phyloP scores from a whole-genome alignment of 2,329 filamentous ascomycete species.

The Trichoderma atrobrunneum region DNA sequence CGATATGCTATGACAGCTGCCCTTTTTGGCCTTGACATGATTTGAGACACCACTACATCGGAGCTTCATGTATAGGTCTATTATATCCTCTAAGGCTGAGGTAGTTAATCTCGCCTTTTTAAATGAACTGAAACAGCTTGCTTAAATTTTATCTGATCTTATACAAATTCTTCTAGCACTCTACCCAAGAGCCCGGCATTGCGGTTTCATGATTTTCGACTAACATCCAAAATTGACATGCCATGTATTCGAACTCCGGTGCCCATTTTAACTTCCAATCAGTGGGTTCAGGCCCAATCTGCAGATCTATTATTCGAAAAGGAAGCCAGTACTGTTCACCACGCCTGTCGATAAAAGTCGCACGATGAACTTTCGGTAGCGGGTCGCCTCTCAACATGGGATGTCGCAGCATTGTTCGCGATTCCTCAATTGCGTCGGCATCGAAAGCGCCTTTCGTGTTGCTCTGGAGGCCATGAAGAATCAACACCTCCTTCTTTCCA shows the following conservation, averaged over 20 bases:
- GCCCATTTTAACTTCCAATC: conserved; percentile 31
- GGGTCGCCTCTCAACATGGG: background rate
- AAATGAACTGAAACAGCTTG: too few species aligned
- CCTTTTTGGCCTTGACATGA: too few species aligned
- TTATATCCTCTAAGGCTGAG: too few species aligned
- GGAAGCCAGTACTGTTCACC: conserved; percentile 25
- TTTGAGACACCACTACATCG: too few species aligned
- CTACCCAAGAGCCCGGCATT: conserved; percentile 31
- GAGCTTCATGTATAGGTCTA: too few species aligned
- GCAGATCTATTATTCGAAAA: conserved; percentile 24
- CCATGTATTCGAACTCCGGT: conserved; percentile 28
- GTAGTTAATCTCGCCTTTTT: too few species aligned
- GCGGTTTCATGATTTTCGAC: conserved; percentile 15
- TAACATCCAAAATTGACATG: conserved; percentile 28
- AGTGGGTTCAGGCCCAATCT: background rate
- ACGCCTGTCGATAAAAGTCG: background rate
- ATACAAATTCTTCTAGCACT: background rate
- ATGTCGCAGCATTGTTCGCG: conserved; percentile 15
- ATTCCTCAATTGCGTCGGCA: conserved; percentile 19
- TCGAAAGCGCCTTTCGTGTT: conserved; percentile 24
- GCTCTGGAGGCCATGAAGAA: background rate
- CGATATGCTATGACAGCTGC: too few species aligned
- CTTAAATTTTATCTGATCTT: too few species aligned
- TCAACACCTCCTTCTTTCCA: conserved; percentile 20
- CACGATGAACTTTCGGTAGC: background rate